phyloP scores from a whole-genome alignment of 305 asterid genomes.

The Fraxinus baroniana region DNA sequence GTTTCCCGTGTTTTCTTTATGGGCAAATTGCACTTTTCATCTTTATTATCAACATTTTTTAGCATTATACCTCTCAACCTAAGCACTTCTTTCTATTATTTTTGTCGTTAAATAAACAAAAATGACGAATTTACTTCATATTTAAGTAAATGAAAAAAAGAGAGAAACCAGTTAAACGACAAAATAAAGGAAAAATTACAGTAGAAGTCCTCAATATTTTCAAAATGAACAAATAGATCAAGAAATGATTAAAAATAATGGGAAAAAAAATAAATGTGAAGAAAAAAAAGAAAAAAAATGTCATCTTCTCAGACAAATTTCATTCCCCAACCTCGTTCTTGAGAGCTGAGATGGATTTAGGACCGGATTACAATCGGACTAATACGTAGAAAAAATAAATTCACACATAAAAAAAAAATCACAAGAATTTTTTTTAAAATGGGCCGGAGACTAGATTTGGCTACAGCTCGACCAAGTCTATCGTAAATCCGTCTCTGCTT shows the following conservation, averaged over 20 bases:
- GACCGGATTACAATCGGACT: too few species aligned
- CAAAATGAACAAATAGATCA: background rate
- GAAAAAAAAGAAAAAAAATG: too few species aligned
- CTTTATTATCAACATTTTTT: background rate
- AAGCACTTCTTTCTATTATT: background rate
- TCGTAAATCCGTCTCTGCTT: too few species aligned
- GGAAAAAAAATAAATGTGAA: background rate
- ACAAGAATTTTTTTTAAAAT: too few species aligned
- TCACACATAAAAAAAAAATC: too few species aligned
- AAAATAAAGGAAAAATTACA: background rate
- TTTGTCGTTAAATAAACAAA: background rate
- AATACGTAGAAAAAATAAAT: too few species aligned
- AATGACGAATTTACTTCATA: background rate
- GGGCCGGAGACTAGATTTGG: too few species aligned
- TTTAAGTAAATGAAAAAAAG: too few species aligned
- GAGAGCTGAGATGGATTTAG: background rate
- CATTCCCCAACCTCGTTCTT: background rate
- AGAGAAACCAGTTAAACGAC: background rate
- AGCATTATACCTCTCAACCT: background rate
- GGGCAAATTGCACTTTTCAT: background rate
- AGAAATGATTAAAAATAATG: background rate
- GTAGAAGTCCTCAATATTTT: background rate
- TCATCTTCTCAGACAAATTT: background rate
- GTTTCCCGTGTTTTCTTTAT: background rate
- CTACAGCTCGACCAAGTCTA: too few species aligned